phyloP scores from a whole-genome alignment of 2,329 filamentous ascomycete species.

The Aspergillus luchuensis region DNA sequence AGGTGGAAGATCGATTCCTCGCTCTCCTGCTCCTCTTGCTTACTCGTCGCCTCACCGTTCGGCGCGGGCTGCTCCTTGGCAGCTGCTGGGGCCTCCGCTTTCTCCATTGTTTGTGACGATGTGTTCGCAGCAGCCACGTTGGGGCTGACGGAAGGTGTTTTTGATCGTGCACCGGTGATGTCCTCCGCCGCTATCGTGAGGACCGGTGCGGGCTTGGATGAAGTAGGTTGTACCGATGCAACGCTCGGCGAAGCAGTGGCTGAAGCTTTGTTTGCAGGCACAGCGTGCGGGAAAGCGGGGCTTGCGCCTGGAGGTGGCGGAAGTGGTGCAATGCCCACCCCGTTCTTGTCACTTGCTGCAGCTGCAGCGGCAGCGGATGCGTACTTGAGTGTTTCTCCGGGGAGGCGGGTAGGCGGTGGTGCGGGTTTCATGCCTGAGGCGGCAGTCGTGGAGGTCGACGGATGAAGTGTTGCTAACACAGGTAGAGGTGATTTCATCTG shows the following conservation, averaged over 20 bases:
- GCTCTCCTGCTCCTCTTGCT: constrained; percentile 52
- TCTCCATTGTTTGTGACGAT: constrained; percentile 50
- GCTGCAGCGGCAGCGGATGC: constrained; percentile 94
- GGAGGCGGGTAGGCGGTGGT: constrained; percentile 76
- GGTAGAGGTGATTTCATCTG: constrained; percentile 93
- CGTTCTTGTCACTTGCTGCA: constrained; percentile 84
- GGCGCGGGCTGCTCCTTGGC: constrained; percentile 41
- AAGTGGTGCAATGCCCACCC: constrained; percentile 86
- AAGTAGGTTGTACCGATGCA: constrained; percentile 53
- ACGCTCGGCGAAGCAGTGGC: constrained; percentile 61
- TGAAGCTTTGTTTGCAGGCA: constrained; percentile 56
- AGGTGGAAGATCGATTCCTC: constrained; percentile 87
- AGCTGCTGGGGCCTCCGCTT: constrained; percentile 41
- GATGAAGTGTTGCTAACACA: constrained; percentile 86
- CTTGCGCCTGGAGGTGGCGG: constrained; percentile 77
- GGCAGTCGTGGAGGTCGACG: constrained; percentile 49
- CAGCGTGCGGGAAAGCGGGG: constrained; percentile 53
- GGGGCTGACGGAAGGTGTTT: constrained; percentile 55
- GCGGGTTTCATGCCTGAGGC: constrained; percentile 86
- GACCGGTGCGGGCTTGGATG: constrained; percentile 41
- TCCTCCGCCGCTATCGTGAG: constrained; percentile 46
- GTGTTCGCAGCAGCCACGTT: constrained; percentile 46
- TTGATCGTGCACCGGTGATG: constrained; percentile 42
- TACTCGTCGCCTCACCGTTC: constrained; percentile 52
- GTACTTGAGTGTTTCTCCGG: constrained; percentile 92